Base-by-base conservation (phyloP, 1,139 yeast genomes). In the Geotrichum carabidarum region DNA sequence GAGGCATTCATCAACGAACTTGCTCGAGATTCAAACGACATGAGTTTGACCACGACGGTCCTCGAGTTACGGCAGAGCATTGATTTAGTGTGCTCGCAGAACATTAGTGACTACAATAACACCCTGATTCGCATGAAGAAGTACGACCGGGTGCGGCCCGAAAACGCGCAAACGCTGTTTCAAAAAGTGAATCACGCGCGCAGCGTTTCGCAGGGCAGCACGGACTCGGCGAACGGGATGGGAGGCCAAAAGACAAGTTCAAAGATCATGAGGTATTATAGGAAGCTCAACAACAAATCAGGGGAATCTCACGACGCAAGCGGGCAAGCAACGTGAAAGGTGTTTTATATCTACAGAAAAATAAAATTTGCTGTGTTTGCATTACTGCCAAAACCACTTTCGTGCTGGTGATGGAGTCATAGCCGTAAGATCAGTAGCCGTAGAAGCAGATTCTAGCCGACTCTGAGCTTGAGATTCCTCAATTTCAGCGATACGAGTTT, bases 61-160 rank as follows among this genome's bases (percentile, higher is more conserved):
- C 72, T 77, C 12, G 86, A 82, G 59, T 72, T 84, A 48, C 76
- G 84, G 50, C 90, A 85, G 65, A 77, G 82, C 53, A 77, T 84
- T n/a, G 80, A 78, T 48, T 68, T 85, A 48, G 60, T 74, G 52
- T 67, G 82, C 57, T 75, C 78, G 52, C 72, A 74, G 4, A 79
- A 80, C 32, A 75, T 77, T 57, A 65, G 76, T 47, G 82, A 80
- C 14, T 83, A 81, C 68, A 76, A 74, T 58, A 82, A 82, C 60
- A 78, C 79, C 22, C 72, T 76, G 31, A 67, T 74, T 9, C 75
- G 89, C 59, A 74, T 78, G 78, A 77, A 82, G 60, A 80, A 80
- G 57, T 85, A 78, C 63, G 81, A 82, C 57, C 78, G 85, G 46
- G 75, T 85, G 46, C 78, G 78, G 58, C 81, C 83, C 0, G 86